Conservation (phyloP, 208 protist genomes). For the Angomonas ambiguus region DNA sequence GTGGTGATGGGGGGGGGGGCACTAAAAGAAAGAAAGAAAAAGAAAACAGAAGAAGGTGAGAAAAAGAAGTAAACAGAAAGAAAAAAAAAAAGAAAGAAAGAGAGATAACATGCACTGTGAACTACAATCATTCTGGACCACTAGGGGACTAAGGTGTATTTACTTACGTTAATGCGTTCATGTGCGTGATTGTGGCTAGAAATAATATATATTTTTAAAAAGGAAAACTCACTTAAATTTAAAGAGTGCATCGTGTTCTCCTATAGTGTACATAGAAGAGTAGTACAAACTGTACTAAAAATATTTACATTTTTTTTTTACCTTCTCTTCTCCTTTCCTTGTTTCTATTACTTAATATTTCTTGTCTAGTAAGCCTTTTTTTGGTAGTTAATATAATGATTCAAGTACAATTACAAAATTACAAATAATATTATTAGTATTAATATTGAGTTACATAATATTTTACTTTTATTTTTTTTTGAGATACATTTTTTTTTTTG, state of each 20-base stretch:
- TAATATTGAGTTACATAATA: background rate
- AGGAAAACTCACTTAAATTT: background rate
- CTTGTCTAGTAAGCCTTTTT: background rate
- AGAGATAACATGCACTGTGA: too few species aligned
- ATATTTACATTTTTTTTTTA: too few species aligned
- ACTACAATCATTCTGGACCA: too few species aligned
- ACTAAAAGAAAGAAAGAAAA: background rate
- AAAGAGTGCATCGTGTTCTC: background rate
- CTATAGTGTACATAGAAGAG: too few species aligned
- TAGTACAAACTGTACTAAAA: too few species aligned
- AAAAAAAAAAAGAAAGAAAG: background rate
- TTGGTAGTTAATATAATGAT: too few species aligned
- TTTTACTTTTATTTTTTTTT: conserved; percentile 6
- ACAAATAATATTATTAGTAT: conserved; percentile 5
- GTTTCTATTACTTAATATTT: background rate
- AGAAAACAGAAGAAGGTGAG: background rate
- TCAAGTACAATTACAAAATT: background rate
- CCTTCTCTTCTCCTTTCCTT: too few species aligned
- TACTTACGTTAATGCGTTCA: too few species aligned
- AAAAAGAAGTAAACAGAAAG: conserved; percentile 15
- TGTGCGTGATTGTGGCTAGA: too few species aligned
- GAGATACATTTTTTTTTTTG: background rate
- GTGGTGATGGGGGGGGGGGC: background rate
- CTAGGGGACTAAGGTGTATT: too few species aligned
- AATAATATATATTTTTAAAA: background rate